A percentile compares a stretch with the other conserved stretches of the same genome.
Conservation (phyloP, 495 filamentous ascomycete genomes). For the Alectoria sarmentosa region DNA sequence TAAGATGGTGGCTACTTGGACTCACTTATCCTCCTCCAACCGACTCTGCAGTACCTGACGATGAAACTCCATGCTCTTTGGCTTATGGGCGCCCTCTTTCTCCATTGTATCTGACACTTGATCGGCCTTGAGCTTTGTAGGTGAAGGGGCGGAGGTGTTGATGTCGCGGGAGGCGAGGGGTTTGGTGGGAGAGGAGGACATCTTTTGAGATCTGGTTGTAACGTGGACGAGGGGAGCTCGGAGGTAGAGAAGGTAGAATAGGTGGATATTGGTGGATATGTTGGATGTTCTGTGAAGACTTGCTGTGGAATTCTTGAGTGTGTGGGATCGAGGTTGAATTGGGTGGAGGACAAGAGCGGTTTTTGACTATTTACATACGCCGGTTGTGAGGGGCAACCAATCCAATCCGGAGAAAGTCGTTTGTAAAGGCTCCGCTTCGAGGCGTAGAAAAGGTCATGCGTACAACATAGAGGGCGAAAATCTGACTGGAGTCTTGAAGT, state of each 20-base stretch:
- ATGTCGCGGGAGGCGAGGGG: constrained; percentile 50
- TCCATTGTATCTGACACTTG: constrained; percentile 14
- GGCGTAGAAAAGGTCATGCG: no score
- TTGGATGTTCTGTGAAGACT: neutral
- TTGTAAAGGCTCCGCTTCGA: neutral
- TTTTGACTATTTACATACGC: constrained; percentile 10
- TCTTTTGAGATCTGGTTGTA: constrained; percentile 5
- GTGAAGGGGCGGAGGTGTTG: constrained; percentile 41
- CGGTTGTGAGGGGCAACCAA: constrained; percentile 17
- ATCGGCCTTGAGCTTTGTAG: constrained; percentile 18
- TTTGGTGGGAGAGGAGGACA: constrained; percentile 25
- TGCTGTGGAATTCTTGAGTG: no score
- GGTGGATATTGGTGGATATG: neutral
- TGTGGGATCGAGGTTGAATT: neutral
- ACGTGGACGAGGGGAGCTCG: neutral
- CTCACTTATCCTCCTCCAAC: constrained; percentile 62
- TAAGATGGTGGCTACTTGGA: neutral
- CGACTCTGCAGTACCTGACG: constrained; percentile 68
- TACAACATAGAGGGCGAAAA: no score
- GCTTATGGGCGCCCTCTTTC: constrained; percentile 27
- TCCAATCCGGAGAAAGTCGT: neutral
- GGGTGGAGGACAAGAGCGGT: neutral
- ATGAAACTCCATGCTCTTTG: constrained; percentile 62
- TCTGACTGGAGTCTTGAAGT: no score
- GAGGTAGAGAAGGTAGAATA: neutral